Conservation (phyloP, 2,329 filamentous ascomycete species). For the Exophiala sp. region DNA sequence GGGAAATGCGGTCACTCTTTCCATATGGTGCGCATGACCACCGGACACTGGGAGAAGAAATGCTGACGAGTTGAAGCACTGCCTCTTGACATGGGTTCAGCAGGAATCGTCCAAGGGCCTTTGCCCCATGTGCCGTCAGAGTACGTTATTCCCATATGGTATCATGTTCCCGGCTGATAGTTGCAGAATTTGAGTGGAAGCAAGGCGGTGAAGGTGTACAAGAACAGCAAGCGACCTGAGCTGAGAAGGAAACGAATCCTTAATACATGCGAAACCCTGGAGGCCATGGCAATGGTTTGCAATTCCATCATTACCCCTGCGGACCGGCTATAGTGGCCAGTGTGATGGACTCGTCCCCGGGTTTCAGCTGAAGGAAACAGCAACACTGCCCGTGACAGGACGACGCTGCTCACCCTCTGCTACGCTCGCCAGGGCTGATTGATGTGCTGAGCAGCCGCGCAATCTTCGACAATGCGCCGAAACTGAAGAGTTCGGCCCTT, state of each 20-base stretch:
- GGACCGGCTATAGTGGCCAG: too few species aligned
- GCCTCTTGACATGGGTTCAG: conserved; percentile 92
- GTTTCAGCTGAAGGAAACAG: too few species aligned
- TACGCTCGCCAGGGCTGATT: too few species aligned
- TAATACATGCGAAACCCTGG: too few species aligned
- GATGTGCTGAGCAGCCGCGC: too few species aligned
- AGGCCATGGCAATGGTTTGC: too few species aligned
- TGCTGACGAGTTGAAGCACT: conserved; percentile 61
- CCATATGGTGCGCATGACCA: conserved; percentile 68
- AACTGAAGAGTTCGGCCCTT: too few species aligned
- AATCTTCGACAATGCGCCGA: too few species aligned
- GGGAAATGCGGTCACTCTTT: conserved; percentile 97
- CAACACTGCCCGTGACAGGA: too few species aligned
- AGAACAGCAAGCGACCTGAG: conserved; percentile 12
- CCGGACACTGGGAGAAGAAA: conserved; percentile 1
- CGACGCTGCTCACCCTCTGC: too few species aligned
- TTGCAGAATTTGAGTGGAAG: conserved; percentile 53
- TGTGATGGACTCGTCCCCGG: too few species aligned
- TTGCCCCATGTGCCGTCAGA: conserved; percentile 97
- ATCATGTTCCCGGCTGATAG: conserved; percentile 14
- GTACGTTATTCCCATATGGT: conserved; percentile 32
- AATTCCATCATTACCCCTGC: too few species aligned
- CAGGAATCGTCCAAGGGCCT: conserved; percentile 90
- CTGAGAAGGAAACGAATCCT: background rate
- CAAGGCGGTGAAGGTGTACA: conserved; percentile 36